Evolutionary conservation across 768 basidiomycete genomes (phyloP), one percentile per base, ranked within the genome.

Genomic region (Pleurotus citrinopileatus): DNA sequence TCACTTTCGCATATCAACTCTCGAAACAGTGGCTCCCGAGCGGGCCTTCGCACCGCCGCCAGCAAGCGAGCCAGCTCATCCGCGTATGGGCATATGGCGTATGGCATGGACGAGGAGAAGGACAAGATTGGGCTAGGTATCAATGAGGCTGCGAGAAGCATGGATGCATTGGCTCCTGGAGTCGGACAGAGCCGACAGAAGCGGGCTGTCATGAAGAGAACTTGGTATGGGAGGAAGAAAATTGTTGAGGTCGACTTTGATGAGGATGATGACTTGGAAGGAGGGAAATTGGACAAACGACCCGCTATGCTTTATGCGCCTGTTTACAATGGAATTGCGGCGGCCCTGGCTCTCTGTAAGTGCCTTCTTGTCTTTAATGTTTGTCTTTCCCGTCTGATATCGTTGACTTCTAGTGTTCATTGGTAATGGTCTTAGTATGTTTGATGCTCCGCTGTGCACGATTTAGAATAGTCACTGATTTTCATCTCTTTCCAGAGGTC

Each of bases 221-320:
- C 75, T 23, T 88, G 86, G 85, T 86, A 79, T 59, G 84, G 86
- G 9, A 72, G 73, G 57, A 81, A 78, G 67, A 68, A 79, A 45
- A 68, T 66, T 28, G 63, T 76, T 40, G 65, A 67, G 22, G 67
- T 73, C 9, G 60, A 62, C 5, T 65, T 48, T 13, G 42, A 53
- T 36, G 17, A 29, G 32, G 53, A 56, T 26, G 59, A 66, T 13
- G 66, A 70, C 54, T 56, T 66, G 46, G 73, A 68, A 57, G 61
- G 63, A 4, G 59, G 37, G 42, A 52, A 57, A 50, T 32, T 42
- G 10, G 54, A 56, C 28, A 47, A 42, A 34, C 59, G 76, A 10
- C 69, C 67, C 0, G 63, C 73, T 0, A 68, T 63, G 59, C 62
- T 89, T 32, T 81, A 86, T 53, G 85, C 88, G 0, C 87, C 89